These are phyloP conservation scores for Tulasnella sp. DNA, from an alignment of 768 basidiomycete species.

Conservation along the genomic window DNA sequence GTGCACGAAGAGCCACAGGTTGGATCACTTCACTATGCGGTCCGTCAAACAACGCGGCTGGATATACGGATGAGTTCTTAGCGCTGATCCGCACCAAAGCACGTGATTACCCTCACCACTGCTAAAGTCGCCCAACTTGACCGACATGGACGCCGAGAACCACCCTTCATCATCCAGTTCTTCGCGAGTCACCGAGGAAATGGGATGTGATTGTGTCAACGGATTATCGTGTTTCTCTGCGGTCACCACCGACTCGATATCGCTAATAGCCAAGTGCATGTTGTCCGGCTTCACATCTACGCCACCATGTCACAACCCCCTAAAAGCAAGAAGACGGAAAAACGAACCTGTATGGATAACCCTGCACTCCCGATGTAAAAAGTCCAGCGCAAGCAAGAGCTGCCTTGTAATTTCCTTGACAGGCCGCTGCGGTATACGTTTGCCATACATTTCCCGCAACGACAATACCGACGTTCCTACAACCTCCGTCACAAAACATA, in stretches of 20 bases:
- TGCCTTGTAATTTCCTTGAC: constrained; percentile 23
- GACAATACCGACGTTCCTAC: too few species aligned
- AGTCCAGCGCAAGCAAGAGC: constrained; percentile 24
- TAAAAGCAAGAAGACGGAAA: background rate
- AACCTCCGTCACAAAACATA: too few species aligned
- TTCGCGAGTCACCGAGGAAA: too few species aligned
- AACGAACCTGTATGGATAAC: constrained; percentile 22
- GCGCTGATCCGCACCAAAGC: too few species aligned
- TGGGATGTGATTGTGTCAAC: too few species aligned
- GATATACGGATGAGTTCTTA: too few species aligned
- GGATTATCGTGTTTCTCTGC: too few species aligned
- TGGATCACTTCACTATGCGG: background rate
- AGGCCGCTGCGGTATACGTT: background rate
- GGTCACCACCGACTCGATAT: too few species aligned
- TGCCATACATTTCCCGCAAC: too few species aligned
- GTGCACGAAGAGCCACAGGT: constrained; percentile 1
- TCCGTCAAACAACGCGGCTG: background rate
- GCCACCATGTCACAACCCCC: background rate
- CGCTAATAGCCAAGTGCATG: constrained; percentile 13
- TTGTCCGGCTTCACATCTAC: constrained; percentile 24
- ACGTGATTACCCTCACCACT: background rate
- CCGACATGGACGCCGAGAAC: too few species aligned
- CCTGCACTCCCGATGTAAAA: constrained; percentile 23
- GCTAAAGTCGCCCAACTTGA: constrained; percentile 23
- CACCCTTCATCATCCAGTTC: too few species aligned